Conservation (phyloP, 1,139 yeast species). For the Geotrichum armillariae region DNA sequence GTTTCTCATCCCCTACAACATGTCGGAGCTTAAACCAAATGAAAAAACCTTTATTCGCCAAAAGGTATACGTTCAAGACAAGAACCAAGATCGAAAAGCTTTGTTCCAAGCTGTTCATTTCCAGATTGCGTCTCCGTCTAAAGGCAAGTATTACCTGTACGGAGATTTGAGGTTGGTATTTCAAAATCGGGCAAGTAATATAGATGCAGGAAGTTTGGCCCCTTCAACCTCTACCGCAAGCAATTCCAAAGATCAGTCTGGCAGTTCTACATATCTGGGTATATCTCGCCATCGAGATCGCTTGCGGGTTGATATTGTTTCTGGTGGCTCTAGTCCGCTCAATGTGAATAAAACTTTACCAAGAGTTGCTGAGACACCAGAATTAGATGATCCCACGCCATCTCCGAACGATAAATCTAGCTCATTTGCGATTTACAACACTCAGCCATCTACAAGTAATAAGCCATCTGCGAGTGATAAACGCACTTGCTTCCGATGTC, state of each 20-base stretch:
- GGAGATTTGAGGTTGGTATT: conserved; percentile 43
- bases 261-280: conserved; percentile 6
- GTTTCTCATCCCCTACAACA: conserved; percentile 43
- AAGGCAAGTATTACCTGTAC: conserved; percentile 39
- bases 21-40: conserved; percentile 36
- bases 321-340: conserved; percentile 8
- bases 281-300: conserved; percentile 8
- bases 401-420: background rate
- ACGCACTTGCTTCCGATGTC: no score
- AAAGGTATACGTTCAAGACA: conserved; percentile 29
- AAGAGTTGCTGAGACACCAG: background rate
- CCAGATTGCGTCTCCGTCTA: conserved; percentile 37
- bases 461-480: background rate
- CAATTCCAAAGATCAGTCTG: background rate
- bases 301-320: conserved; percentile 7
- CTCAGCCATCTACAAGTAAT: background rate
- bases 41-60: conserved; percentile 40
- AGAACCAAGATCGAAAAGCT: background rate
- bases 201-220: conserved; percentile 1
- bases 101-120: conserved; percentile 38
- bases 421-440: background rate
- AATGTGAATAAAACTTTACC: background rate
- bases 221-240: background rate
- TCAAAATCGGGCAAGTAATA: conserved; percentile 34
- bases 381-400: background rate